Evolutionary conservation across 768 basidiomycete species (phyloP), one percentile per base, ranked within the genome.

Genomic region (Psilocybe tampanensis): DNA sequence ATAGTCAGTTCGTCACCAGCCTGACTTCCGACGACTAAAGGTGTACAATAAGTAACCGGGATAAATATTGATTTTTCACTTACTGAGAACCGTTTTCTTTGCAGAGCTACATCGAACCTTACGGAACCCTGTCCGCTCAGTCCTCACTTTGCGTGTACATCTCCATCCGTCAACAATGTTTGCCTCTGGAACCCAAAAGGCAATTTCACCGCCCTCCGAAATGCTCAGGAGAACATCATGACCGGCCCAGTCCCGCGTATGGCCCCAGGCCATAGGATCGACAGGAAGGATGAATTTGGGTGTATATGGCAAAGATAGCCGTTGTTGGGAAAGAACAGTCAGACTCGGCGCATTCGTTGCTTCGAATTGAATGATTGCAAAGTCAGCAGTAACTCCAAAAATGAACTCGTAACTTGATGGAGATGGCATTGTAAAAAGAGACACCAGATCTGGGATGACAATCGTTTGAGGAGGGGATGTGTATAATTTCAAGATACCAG

Each of bases 1-100:
- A 98, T 94, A 0, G 94, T 94, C 44, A 98, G 71, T 66, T 95
- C 93, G 56, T 90, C 81, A 0, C 88, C 89, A 18, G 83, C 81
- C 0, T 77, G 64, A 15, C 74, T 69, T 4, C 80, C 74, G 13
- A 88, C 84, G 59, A 94, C 92, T 94, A 47, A 32, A 47, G 49
- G 12, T 44, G 8, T 44, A 18, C 51, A 56, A 50, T 60, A 49
- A 29, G 51, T 23, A 7, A 24, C 41, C 26, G n/a, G n/a, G 36
- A n/a, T 15, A 8, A n/a, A 32, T 33, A 24, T 41, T 47, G 47
- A 29, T 33, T 21, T 33, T 41, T 60, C 61, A 76, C 82, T 57
- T 68, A 94, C 95, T 85, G 57, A 98, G 76, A 6, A 88, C 94
- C 3, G 95, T 92, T 72, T 96, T 96, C 72, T 94, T 94, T 11